phyloP scores from a whole-genome alignment of 129 eudicot genomes.

The Logfia minima region DNA sequence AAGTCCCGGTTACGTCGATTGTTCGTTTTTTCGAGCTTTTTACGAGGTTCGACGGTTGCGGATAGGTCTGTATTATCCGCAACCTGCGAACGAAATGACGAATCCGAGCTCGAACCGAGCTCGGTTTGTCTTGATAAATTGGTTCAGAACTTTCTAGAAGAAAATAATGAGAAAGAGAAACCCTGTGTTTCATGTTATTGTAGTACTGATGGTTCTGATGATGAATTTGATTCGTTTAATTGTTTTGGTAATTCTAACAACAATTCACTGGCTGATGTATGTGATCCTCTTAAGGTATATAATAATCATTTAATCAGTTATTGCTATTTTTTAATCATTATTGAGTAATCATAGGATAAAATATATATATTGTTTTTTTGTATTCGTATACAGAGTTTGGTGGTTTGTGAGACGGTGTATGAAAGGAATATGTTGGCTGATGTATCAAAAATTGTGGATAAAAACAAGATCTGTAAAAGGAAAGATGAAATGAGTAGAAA shows the following conservation, averaged over 20 bases:
- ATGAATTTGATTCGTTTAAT: conserved; percentile 46
- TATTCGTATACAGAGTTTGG: conserved; percentile 53
- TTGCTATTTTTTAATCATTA: too few relatives aligned
- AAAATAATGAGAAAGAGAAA: conserved; percentile 48
- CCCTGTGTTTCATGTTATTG: conserved; percentile 29
- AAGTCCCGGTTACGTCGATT: conserved; percentile 71
- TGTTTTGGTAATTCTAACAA: conserved; percentile 48
- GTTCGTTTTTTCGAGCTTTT: conserved; percentile 55
- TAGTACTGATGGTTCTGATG: conserved; percentile 48
- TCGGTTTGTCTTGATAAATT: conserved; percentile 72
- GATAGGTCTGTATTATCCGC: conserved; percentile 30
- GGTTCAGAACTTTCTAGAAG: conserved; percentile 83
- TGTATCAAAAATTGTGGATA: conserved; percentile 56
- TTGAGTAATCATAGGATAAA: background rate
- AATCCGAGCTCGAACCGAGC: conserved; percentile 63
- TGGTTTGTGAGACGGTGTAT: conserved; percentile 44
- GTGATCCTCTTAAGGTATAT: conserved; percentile 61
- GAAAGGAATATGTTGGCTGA: conserved; percentile 77
- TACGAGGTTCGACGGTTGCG: conserved; percentile 36
- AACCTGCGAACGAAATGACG: background rate
- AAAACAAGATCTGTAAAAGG: conserved; percentile 44
- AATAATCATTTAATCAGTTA: background rate
- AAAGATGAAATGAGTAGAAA: conserved; percentile 51
- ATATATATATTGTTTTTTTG: background rate
- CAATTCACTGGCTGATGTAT: conserved; percentile 37